These are phyloP conservation scores for Pseudovirgaria hyperparasitica DNA, from an alignment of 2,329 filamentous ascomycete genomes.

Conservation along the genomic window DNA sequence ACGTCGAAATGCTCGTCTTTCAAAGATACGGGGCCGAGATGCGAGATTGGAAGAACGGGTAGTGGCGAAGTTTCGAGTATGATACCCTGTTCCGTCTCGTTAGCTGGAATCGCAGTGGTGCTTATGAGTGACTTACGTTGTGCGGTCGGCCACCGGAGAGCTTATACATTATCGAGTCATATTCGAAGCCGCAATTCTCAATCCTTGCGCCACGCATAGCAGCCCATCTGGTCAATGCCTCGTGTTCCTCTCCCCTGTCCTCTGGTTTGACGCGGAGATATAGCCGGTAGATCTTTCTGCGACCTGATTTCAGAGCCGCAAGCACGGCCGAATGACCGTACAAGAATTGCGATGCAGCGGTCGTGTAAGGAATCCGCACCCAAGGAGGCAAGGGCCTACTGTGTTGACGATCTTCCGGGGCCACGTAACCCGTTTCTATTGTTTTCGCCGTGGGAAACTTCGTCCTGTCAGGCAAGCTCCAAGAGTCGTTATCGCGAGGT, in stretches of 20 bases:
- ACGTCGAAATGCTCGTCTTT: slow-evolving; percentile 17
- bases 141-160: slow-evolving; percentile 75
- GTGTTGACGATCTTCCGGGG: no score
- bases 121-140: slow-evolving; percentile 38
- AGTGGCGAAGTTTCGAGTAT: slow-evolving; percentile 79
- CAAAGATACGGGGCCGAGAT: slow-evolving; percentile 39
- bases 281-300: slow-evolving; percentile 69
- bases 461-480: no score
- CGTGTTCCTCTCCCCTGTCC: slow-evolving; percentile 9
- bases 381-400: no score
- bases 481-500: no score
- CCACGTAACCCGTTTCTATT: no score
- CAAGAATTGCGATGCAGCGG: slow-evolving; percentile 80
- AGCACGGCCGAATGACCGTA: slow-evolving; percentile 75
- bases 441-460: no score
- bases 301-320: slow-evolving; percentile 57
- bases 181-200: slow-evolving; percentile 45
- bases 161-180: slow-evolving; percentile 63
- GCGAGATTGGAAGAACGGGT: slow-evolving; percentile 54
- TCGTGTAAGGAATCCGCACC: slow-evolving; percentile 61
- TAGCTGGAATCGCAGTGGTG: neutral
- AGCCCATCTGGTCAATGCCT: slow-evolving; percentile 10
- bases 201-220: slow-evolving; percentile 37
- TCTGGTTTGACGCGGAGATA: slow-evolving; percentile 43
- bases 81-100: slow-evolving; percentile 40